Evolutionary conservation across 768 basidiomycete genomes (phyloP), one percentile per base, ranked within the genome.

Genomic region (Leucosporidium creatinivorum): DNA sequence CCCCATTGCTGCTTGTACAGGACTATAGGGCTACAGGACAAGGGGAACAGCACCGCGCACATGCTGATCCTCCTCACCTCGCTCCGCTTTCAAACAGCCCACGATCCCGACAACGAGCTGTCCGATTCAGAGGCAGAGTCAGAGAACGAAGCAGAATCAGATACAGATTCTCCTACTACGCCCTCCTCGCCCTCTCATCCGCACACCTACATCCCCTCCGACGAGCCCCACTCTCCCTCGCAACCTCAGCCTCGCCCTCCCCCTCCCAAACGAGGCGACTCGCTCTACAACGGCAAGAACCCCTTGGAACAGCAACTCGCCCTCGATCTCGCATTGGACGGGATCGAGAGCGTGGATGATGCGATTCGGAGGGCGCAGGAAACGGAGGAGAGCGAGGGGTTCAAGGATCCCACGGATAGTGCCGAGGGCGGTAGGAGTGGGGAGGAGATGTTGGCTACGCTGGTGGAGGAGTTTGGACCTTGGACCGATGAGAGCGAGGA

Each of bases 401-500:
- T 59, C 36, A 9, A 59, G 25, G 58, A 59, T 21, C 44, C 28
- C 7, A 56, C n/a, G n/a, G 58, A 59, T 49, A n/a, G n/a, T n/a
- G n/a, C n/a, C n/a, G 49, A 7, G 9, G 49, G 17, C 19, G 15
- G 5, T 3, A 36, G 30, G 30, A 30, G 8, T 1, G 4, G 19
- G 12, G 60, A 23, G 23, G 26, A 18, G 7, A 61, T 28, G 60
- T 30, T 61, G 30, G 21, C 15, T 25, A 33, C 60, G 19, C 25
- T 61, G 13, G 60, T 61, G 10, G 23, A 61, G 6, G 60, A 63
- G 62, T 63, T 63, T 33, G 62, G 62, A 1, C 36, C 62, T 15
- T 62, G 62, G 62, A 63, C n/a, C 8, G 62, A 28, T 23, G 51
- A 56, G 13, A 19, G 17, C 15, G 62, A 63, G 62, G 55, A 55